Evolutionary conservation across 2,329 filamentous ascomycete species (phyloP).

Genomic region (Cryphonectria radicalis): DNA sequence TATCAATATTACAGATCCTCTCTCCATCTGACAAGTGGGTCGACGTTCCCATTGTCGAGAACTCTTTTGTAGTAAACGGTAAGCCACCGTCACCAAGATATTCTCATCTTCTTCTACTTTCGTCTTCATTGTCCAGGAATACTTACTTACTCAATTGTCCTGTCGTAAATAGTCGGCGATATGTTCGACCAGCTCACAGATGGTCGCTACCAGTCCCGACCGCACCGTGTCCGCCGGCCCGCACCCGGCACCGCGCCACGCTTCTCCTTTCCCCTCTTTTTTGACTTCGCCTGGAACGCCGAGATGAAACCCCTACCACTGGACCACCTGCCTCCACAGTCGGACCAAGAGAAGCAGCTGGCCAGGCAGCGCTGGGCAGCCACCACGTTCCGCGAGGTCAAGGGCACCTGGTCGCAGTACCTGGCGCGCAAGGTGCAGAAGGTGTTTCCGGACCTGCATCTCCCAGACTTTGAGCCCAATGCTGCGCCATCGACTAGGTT

Average conservation of each 20-base stretch:
- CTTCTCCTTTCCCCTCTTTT: conserved; percentile 8
- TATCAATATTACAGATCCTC: not conserved
- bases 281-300: conserved; percentile 8
- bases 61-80: conserved; percentile 5
- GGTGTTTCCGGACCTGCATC: conserved; percentile 5
- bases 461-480: conserved; percentile 6
- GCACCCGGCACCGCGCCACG: not conserved
- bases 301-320: not conserved
- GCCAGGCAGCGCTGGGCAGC: conserved; percentile 6
- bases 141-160: not conserved
- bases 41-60: not conserved
- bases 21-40: not conserved
- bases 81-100: not conserved
- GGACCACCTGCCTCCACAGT: not conserved
- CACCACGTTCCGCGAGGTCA: conserved; percentile 4
- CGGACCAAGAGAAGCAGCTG: not conserved
- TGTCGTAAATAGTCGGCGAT: conserved; percentile 2
- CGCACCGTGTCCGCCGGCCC: conserved; percentile 2
- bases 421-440: conserved; percentile 12
- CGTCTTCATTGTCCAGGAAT: not conserved
- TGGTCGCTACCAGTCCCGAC: not conserved
- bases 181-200: conserved; percentile 8
- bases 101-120: not conserved
- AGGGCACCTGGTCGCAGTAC: conserved; percentile 2
- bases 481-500: conserved; percentile 1